Evolutionary conservation across 257 asterid species (phyloP), one percentile per base, ranked within the genome.

Genomic region (Vinca minor): DNA sequence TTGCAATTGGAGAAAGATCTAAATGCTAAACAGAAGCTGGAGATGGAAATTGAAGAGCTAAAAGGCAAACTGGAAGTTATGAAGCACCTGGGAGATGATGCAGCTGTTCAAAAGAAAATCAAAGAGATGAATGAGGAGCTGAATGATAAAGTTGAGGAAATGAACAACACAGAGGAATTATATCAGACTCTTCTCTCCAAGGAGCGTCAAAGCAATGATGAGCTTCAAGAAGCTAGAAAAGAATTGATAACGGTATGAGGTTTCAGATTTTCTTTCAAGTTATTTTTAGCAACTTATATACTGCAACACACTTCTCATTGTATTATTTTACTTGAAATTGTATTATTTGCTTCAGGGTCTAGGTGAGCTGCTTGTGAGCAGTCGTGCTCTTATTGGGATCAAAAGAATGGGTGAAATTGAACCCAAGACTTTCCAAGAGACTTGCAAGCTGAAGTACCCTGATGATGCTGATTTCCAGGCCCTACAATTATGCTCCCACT

Each of bases 401-500:
- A 87, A 84, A 74, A 78, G 92, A 63, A 87, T 85, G 95, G 96
- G 95, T 4, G 97, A 85, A 52, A 71, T 87, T 21, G 93, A 90
- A 48, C 74, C 69, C 20, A 82, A 82, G 79, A 66, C 83, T 45
- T 85, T 87, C 61, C 78, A 72, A 73, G 73, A 47, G 15, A 78
- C 73, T 32, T 85, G 95, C 81, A 84, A 84, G 71, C 38, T 21
- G 66, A 81, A 68, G 58, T 88, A 62, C 26, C n/a, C 61, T 4
- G 83, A 74, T 39, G 96, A 87, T 66, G 87, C 82, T 54, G 87
- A 81, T 0, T 56, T 75, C 52, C 78, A 87, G 79, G 84, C 96
- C 47, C 18, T 67, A 1, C 79, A 82, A 64, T 58, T 79, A 23
- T 77, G 85, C 70, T 81, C 97, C 58, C 50, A 66, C 3, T 91